These are phyloP conservation scores for Petunia secreta DNA, from an alignment of 257 asterid species.

Conservation along the genomic window DNA sequence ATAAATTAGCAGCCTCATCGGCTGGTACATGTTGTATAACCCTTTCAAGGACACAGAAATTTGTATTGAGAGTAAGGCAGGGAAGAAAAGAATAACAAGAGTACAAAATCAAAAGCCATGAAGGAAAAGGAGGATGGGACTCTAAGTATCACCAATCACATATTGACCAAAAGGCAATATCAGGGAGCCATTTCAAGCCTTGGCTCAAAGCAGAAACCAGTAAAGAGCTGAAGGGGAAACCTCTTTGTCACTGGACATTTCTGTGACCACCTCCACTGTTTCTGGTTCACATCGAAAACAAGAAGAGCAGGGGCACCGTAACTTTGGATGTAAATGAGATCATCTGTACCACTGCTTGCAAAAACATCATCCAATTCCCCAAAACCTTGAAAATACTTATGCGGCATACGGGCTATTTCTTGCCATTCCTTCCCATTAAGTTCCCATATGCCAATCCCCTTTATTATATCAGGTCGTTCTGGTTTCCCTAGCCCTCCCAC, in stretches of 20 bases:
- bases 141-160: not conserved
- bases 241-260: constrained; percentile 85
- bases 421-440: constrained; percentile 77
- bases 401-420: constrained; percentile 87
- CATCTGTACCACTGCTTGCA: constrained; percentile 88
- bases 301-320: constrained; percentile 88
- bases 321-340: constrained; percentile 84
- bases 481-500: constrained; percentile 92
- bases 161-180: not conserved
- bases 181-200: constrained; percentile 77
- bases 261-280: constrained; percentile 90
- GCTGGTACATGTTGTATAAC: constrained; percentile 38
- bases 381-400: constrained; percentile 82
- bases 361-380: constrained; percentile 97
- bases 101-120: constrained; percentile 42
- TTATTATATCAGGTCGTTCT: constrained; percentile 81
- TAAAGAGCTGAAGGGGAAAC: constrained; percentile 94
- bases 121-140: constrained; percentile 23
- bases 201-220: constrained; percentile 94
- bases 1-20: constrained; percentile 35
- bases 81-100: constrained; percentile 15
- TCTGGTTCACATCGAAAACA: constrained; percentile 59
- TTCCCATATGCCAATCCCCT: constrained; percentile 89
- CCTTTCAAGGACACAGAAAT: constrained; percentile 38
- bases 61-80: constrained; percentile 26